These are phyloP conservation scores for Taphrina communis DNA, from an alignment of 1,139 yeast species.

Conservation along the genomic window DNA sequence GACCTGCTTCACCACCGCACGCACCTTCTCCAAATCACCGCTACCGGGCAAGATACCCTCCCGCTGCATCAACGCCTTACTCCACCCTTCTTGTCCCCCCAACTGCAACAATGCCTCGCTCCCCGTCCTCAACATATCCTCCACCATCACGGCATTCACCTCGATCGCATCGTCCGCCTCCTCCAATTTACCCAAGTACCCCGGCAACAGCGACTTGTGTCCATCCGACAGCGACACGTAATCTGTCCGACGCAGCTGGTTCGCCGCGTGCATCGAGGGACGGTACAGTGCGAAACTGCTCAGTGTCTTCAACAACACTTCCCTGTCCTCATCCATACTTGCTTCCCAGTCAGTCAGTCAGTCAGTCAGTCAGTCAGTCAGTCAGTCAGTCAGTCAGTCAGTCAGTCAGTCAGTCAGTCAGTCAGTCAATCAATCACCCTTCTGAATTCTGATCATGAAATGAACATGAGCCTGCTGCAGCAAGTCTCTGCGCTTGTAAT, in stretches of 20 bases:
- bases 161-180: slow-evolving; percentile 20
- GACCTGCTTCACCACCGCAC: slow-evolving; percentile 67
- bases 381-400: too few species aligned
- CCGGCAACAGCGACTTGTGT: slow-evolving; percentile 28
- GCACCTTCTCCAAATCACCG: slow-evolving; percentile 62
- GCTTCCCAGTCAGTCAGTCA: too few species aligned
- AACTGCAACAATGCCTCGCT: slow-evolving; percentile 21
- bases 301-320: slow-evolving; percentile 21
- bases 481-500: too few species aligned
- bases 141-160: slow-evolving; percentile 21
- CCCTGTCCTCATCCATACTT: slow-evolving; percentile 19
- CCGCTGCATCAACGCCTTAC: background rate
- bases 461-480: too few species aligned
- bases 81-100: slow-evolving; percentile 2
- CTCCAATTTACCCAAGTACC: slow-evolving; percentile 18
- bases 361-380: too few species aligned
- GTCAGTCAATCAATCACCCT: too few species aligned
- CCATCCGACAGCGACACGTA: slow-evolving; percentile 15
- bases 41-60: slow-evolving; percentile 1
- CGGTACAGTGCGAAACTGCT: slow-evolving; percentile 34
- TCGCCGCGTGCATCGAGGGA: slow-evolving; percentile 33
- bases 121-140: slow-evolving; percentile 19
- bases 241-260: slow-evolving; percentile 17
- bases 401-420: too few species aligned
- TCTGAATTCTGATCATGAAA: too few species aligned